Conservation (phyloP, 2,329 filamentous ascomycete species). For the Colletotrichum noveboracense region DNA sequence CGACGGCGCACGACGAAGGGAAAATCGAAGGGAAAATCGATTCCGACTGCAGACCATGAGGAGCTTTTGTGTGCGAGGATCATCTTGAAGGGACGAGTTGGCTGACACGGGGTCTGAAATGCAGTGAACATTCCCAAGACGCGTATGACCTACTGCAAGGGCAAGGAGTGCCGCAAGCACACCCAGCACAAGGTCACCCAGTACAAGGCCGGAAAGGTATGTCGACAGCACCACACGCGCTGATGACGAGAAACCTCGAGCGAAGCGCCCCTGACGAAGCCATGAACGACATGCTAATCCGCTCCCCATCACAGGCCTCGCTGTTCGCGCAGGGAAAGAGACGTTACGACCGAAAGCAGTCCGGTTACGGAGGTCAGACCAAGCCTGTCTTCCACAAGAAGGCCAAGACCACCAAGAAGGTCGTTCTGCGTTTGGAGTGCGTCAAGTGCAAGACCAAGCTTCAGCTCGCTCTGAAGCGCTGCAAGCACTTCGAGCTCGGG, state of each 20-base stretch:
- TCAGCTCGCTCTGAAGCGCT: constrained; percentile 98
- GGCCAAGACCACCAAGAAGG: constrained; percentile 99
- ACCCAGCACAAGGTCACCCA: constrained; percentile 93
- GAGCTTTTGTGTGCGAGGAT: background rate
- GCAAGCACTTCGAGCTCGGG: constrained; percentile 99
- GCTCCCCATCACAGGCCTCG: constrained; percentile 67
- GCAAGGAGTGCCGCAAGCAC: constrained; percentile 92
- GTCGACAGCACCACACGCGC: constrained; percentile 18
- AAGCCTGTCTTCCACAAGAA: constrained; percentile 99
- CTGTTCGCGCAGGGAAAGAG: constrained; percentile 99
- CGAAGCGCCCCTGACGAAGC: background rate
- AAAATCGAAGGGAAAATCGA: background rate
- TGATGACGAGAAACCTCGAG: constrained; percentile 8
- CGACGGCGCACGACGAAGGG: background rate
- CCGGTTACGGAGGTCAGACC: constrained; percentile 99
- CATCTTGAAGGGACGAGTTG: constrained; percentile 26
- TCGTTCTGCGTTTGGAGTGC: constrained; percentile 98
- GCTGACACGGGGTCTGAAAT: constrained; percentile 28
- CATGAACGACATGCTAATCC: background rate
- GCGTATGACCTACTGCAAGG: constrained; percentile 97
- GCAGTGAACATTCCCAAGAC: constrained; percentile 99
- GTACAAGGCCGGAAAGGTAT: constrained; percentile 94
- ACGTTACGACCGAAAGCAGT: constrained; percentile 99
- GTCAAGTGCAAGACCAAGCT: constrained; percentile 97
- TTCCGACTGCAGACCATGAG: constrained; percentile 5